Conservation (phyloP, 2,329 filamentous ascomycete species). For the Beauveria rudraprayagi region DNA sequence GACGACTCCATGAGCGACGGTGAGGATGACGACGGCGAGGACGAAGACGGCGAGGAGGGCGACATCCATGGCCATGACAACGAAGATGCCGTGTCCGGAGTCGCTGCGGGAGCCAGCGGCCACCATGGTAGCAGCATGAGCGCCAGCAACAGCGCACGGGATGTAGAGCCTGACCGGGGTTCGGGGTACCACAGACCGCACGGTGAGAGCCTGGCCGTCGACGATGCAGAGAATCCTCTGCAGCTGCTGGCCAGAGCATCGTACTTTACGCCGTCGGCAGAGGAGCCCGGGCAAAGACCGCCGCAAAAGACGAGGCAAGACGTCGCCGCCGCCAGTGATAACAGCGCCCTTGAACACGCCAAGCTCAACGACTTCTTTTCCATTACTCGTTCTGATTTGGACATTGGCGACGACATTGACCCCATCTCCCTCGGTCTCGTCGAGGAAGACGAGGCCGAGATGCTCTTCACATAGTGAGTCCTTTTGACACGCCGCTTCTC, state of each 20-base stretch:
- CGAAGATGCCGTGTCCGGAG: constrained; percentile 6
- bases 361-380: constrained; percentile 59
- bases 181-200: constrained; percentile 14
- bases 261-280: constrained; percentile 51
- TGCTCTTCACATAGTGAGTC: constrained; percentile 56
- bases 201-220: constrained; percentile 51
- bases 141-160: not conserved
- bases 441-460: constrained; percentile 54
- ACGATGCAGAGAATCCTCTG: constrained; percentile 68
- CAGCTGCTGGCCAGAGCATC: constrained; percentile 67
- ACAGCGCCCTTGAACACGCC: not conserved
- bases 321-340: constrained; percentile 25
- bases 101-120: constrained; percentile 2
- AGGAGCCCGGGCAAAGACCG: constrained; percentile 21
- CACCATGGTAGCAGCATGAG: not conserved
- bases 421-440: constrained; percentile 64
- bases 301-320: constrained; percentile 17
- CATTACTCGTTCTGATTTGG: constrained; percentile 53
- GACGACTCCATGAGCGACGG: constrained; percentile 17
- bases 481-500: no score
- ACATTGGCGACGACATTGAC: constrained; percentile 56
- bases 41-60: constrained; percentile 12
- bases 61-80: constrained; percentile 23
- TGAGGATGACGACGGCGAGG: constrained; percentile 18
- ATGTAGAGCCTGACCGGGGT: not conserved